Evolutionary conservation across 2,329 filamentous ascomycete species (phyloP).

Genomic region (Apiospora sp.): DNA sequence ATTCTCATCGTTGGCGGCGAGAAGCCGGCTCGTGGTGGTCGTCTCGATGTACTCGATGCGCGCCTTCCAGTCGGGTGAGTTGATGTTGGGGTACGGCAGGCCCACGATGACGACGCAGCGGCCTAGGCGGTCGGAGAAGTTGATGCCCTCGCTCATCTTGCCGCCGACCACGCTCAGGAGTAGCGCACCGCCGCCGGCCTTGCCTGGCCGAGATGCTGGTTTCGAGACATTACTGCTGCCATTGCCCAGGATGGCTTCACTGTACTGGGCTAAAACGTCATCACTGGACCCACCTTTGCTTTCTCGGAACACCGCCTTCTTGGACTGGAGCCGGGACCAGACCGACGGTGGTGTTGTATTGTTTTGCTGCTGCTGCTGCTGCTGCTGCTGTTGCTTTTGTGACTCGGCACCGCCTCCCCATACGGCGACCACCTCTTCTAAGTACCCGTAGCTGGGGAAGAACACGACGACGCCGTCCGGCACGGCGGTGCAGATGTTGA

Average conservation of each 20-base stretch:
- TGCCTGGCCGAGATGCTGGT: not conserved
- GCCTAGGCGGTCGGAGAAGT: constrained; percentile 91
- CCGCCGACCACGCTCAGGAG: constrained; percentile 92
- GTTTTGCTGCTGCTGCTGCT: constrained; percentile 23
- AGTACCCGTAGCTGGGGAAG: constrained; percentile 93
- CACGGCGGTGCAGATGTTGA: constrained; percentile 75
- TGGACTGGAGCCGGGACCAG: constrained; percentile 64
- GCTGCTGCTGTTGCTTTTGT: not conserved
- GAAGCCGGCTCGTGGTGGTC: constrained; percentile 53
- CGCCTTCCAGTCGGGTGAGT: constrained; percentile 90
- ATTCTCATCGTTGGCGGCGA: constrained; percentile 12
- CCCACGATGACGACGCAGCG: constrained; percentile 92
- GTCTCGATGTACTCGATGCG: constrained; percentile 87
- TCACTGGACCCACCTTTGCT: constrained; percentile 66
- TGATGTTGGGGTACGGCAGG: constrained; percentile 89
- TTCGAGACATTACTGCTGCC: constrained; percentile 34
- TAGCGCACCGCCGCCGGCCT: constrained; percentile 69
- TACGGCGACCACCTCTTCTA: constrained; percentile 73
- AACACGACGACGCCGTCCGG: constrained; percentile 93
- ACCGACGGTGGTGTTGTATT: constrained; percentile 44
- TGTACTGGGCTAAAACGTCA: constrained; percentile 77
- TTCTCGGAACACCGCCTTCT: constrained; percentile 71
- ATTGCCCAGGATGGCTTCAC: constrained; percentile 67
- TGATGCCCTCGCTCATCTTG: constrained; percentile 96
- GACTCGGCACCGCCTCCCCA: constrained; percentile 60